phyloP scores from a whole-genome alignment of 768 basidiomycete genomes.

The Arthromyces matolae region DNA sequence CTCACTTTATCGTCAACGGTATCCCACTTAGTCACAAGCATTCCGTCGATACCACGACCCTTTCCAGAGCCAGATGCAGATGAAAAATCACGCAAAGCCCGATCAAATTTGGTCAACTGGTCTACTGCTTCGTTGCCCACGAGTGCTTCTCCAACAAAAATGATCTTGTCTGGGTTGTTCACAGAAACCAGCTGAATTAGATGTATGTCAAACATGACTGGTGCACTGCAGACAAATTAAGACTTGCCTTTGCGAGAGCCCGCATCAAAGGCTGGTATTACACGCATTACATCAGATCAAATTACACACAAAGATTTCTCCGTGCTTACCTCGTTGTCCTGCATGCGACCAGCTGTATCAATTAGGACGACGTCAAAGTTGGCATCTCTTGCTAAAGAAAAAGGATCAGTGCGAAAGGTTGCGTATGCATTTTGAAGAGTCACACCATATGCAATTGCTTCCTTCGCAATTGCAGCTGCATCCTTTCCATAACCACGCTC shows the following conservation, averaged over 20 bases:
- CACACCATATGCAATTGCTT: constrained; percentile 88
- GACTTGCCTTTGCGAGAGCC: constrained; percentile 84
- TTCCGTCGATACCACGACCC: constrained; percentile 94
- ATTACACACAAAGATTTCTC: neutral
- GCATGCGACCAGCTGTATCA: constrained; percentile 98
- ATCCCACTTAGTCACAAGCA: constrained; percentile 98
- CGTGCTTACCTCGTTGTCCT: constrained; percentile 96
- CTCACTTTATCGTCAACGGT: constrained; percentile 94
- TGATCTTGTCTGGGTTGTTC: constrained; percentile 94
- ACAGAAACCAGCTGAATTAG: constrained; percentile 73
- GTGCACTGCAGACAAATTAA: neutral
- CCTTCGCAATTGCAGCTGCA: constrained; percentile 96
- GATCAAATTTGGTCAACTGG: constrained; percentile 95
- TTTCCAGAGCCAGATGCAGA: constrained; percentile 61
- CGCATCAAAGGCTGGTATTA: constrained; percentile 83
- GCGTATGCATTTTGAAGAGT: neutral
- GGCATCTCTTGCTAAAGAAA: constrained; percentile 68
- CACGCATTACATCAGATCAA: constrained; percentile 6
- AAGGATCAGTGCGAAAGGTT: neutral
- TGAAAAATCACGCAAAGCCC: constrained; percentile 89
- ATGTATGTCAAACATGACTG: neutral
- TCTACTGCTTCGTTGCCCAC: constrained; percentile 99
- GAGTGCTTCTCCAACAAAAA: constrained; percentile 97
- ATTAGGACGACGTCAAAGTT: constrained; percentile 96
- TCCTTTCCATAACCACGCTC: constrained; percentile 98